A percentile compares a stretch with the other conserved stretches of the same genome.
These are phyloP conservation scores for Microbotryum saponariae DNA, from an alignment of 1,284 basidiomycete genomes.

Conservation along the genomic window DNA sequence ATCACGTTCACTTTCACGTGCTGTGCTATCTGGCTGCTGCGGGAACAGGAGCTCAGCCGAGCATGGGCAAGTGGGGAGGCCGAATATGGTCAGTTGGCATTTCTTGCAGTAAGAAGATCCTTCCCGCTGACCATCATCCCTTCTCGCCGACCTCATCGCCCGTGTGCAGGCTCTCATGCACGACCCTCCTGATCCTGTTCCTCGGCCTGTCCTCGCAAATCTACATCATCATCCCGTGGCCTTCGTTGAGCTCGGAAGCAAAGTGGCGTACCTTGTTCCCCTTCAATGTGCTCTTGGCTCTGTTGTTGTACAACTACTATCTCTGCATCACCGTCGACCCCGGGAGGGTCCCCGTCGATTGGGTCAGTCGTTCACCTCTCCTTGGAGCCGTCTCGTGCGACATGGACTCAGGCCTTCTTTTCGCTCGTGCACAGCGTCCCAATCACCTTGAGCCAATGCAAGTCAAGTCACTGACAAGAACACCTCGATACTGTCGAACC, in stretches of 20 bases:
- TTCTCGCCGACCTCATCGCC: no score
- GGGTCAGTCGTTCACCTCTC: slow-evolving; percentile 52
- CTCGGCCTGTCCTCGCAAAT: slow-evolving; percentile 81
- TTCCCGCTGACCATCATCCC: no score
- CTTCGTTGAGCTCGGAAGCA: slow-evolving; percentile 52
- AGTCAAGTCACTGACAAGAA: slow-evolving; percentile 73
- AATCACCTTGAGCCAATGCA: slow-evolving; percentile 48
- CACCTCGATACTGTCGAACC: slow-evolving; percentile 71
- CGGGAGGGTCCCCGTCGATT: slow-evolving; percentile 67
- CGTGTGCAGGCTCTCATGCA: slow-evolving; percentile 48
- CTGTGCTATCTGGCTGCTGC: no score
- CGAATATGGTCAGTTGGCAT: no score
- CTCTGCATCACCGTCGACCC: slow-evolving; percentile 72
- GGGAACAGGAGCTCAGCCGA: no score
- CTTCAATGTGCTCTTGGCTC: slow-evolving; percentile 59
- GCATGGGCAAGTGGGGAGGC: no score
- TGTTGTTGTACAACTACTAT: slow-evolving; percentile 81
- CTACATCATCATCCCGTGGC: slow-evolving; percentile 71
- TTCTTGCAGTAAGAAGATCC: no score
- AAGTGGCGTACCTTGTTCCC: slow-evolving; percentile 8
- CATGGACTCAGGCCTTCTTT: not conserved
- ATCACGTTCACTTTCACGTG: no score
- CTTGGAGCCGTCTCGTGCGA: not conserved
- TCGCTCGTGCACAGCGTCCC: no score
- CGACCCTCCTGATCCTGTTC: slow-evolving; percentile 71